Percentiles rank a stretch among this genome's conserved stretches.
Conservation (phyloP, 441 rosid genomes). For the Populus tomentosa region DNA sequence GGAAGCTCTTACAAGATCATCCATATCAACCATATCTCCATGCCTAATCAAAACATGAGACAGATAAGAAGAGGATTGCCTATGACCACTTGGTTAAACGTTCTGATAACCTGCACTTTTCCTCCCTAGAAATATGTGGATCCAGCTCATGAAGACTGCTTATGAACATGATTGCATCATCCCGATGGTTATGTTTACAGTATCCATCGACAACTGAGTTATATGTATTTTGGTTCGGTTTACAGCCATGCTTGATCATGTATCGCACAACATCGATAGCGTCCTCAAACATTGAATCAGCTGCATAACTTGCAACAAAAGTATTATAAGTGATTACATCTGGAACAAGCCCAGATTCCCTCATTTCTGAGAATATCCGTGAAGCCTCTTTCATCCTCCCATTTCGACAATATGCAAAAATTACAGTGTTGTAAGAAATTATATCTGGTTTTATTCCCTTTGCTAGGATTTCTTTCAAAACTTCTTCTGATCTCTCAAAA, state of each 20-base stretch:
- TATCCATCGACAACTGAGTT: conserved; percentile 81
- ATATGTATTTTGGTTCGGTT: conserved; percentile 70
- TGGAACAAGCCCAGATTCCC: conserved; percentile 56
- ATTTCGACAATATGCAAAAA: conserved; percentile 78
- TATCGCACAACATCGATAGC: conserved; percentile 63
- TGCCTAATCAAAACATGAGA: background rate
- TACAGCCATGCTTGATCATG: conserved; percentile 74
- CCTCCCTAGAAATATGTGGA: conserved; percentile 47
- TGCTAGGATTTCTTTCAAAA: conserved; percentile 54
- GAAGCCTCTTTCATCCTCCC: conserved; percentile 90
- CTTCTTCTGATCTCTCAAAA: conserved; percentile 64
- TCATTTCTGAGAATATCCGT: conserved; percentile 66
- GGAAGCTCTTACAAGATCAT: background rate
- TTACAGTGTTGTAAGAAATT: conserved; percentile 85
- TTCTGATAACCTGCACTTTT: conserved; percentile 47
- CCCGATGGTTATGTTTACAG: conserved; percentile 57
- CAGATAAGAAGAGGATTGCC: conserved; percentile 1
- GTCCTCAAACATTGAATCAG: conserved; percentile 79
- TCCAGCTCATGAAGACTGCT: conserved; percentile 57
- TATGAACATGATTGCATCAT: conserved; percentile 60
- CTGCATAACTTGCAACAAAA: conserved; percentile 73
- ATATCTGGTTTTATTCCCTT: conserved; percentile 78
- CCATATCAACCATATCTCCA: background rate
- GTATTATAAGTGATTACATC: conserved; percentile 86
- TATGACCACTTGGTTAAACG: conserved; percentile 65